Evolutionary conservation across 768 basidiomycete species (phyloP), one percentile per base, ranked within the genome.

Genomic region (Termitomyces sp.): DNA sequence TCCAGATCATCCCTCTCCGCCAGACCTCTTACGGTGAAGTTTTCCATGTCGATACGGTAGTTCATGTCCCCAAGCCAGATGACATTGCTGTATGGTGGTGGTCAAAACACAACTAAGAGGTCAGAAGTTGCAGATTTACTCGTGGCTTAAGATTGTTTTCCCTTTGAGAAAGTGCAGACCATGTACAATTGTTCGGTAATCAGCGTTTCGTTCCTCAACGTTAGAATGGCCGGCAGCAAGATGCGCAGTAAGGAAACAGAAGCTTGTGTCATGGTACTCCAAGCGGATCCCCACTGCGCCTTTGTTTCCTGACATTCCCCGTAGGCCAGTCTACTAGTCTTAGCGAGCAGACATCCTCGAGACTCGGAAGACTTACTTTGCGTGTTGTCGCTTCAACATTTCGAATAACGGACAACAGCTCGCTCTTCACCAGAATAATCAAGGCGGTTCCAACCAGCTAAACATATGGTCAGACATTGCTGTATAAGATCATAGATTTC

Each of bases 261-360:
- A 90, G 59, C 85, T 90, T 9, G 96, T 92, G 69, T 96, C 94
- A 65, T 91, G 82, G 68, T 92, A 93, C 33, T 98, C 92, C 55
- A 99, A 78, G 13, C 97, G 89, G 64, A 99, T 93, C 7, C 90
- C 95, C 13, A 96, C 92, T 1, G 94, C 97, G 20, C 97, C 97
- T 77, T 99, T 96, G 77, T 96, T 96, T 33, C 95, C 97, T 0
- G 94, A 94, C 86, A 98, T 94, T 13, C 97, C 97, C 38, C 90
- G 83, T 45, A 92, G 78, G 44, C 91, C 91, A n/a, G 92, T 93
- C 91, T 93, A 15, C 52, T 11, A 38, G 1, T 22, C 32, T 8
- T n/a, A 51, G 40, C 20, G 15, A 46, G 16, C 9, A 38, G 22
- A 22, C 5, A 36, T 49, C 24, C 2, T 7, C 20, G 11, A 20